phyloP scores from a whole-genome alignment of 306 rosid genomes.

The Dalbergia cochinchinensis region DNA sequence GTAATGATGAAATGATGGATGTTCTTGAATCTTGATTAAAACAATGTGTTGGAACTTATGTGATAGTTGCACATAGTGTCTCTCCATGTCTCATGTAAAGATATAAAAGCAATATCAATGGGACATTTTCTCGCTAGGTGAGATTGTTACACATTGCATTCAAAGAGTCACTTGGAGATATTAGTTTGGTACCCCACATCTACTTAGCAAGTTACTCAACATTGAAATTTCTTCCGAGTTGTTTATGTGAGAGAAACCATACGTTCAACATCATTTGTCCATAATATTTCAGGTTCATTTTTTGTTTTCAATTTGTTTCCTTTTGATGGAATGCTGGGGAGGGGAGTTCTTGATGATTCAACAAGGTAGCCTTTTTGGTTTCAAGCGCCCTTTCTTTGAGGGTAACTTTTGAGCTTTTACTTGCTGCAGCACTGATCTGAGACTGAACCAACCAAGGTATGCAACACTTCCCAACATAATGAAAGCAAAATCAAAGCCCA shows the following conservation, averaged over 20 bases:
- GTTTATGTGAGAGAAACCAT: neutral
- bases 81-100: neutral
- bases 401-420: neutral
- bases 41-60: neutral
- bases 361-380: neutral
- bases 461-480: conserved; percentile 98
- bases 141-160: neutral
- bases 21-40: neutral
- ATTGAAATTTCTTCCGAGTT: neutral
- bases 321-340: neutral
- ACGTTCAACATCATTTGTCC: neutral
- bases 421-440: conserved; percentile 81
- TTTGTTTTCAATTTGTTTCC: neutral
- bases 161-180: neutral
- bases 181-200: neutral
- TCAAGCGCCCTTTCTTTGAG: neutral
- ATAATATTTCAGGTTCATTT: neutral
- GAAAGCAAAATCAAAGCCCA: conserved; percentile 90
- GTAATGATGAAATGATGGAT: neutral
- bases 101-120: neutral
- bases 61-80: neutral
- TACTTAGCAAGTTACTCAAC: neutral
- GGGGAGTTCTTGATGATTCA: neutral
- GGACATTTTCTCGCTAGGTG: neutral
- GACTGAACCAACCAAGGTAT: conserved; percentile 94